Base-by-base conservation (phyloP, 2,329 filamentous ascomycete genomes). In the Graphilbum ipis-grandicollis region DNA sequence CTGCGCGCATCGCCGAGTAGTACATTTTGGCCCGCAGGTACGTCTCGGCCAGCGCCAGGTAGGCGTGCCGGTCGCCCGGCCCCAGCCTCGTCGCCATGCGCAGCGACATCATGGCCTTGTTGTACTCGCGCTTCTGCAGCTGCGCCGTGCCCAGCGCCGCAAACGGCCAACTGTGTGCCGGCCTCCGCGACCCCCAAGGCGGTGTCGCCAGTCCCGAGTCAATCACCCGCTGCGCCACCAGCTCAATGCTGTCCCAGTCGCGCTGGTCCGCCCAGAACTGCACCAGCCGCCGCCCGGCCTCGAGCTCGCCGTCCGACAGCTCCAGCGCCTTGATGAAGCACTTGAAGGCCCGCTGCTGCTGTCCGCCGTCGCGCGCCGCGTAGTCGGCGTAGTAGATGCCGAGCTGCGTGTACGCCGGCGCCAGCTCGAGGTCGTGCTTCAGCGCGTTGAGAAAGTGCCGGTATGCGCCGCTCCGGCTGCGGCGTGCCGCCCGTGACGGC, bases 261-360 rank as follows among this genome's bases (percentile, higher is more conserved):
- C 81, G 75, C 45, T 85, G 77, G 37, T 93, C 76, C 0, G 92
- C 88, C 53, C 94, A 98, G 0, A 75, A 76, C 41, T 72, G 71
- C 2, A 90, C 86, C 14, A 98, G 68, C 21, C 84, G 72, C 54
- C 96, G 83, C 0, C 90, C 90, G 26, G 90, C 84, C 46, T 79
- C 66, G 1, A 93, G 71, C 52, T 98, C 90, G 0, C 81, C 77
- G 0, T 84, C 62, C 0, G 90, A 98, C 3, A 98, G 61, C 54
- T 98, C 90, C 35, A 98, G 81, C 0, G 90, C 90, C 53, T 96
- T 94, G 48, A 94, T 83, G 49, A 96, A 96, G 52, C 88, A 96
- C 44, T 81, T 77, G n/a, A 82, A 71, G 9, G 88, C 84, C 50
- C 92, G 68, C 49, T 77, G n/a, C n/a, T n/a, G n/a, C n/a, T n/a